phyloP scores from a whole-genome alignment of 345 rosid species.

The Gossypium arboreum region DNA sequence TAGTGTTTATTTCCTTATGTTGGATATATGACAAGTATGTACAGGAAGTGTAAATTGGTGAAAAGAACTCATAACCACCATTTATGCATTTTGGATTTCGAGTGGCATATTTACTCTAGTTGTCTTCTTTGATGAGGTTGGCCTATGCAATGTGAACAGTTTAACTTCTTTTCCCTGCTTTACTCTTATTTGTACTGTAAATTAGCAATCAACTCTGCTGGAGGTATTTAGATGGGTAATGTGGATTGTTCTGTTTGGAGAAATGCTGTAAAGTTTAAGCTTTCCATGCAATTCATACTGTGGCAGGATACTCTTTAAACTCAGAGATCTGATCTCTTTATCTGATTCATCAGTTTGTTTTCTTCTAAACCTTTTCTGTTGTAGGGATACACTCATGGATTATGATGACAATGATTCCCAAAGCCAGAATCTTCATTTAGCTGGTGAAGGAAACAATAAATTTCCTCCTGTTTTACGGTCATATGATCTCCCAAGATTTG shows the following conservation, averaged over 20 bases:
- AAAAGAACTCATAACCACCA: background rate
- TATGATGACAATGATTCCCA: slow-evolving; percentile 97
- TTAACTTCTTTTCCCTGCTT: background rate
- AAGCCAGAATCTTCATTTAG: slow-evolving; percentile 86
- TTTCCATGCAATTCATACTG: background rate
- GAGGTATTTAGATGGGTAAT: background rate
- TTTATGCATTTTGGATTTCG: background rate
- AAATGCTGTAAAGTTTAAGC: background rate
- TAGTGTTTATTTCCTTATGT: background rate
- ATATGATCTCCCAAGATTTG: slow-evolving; percentile 83
- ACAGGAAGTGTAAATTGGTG: background rate
- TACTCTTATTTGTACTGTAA: background rate
- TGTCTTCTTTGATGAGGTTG: background rate
- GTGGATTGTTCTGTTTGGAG: background rate
- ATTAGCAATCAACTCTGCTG: background rate
- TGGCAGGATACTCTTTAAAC: slow-evolving; percentile 11
- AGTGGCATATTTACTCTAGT: background rate
- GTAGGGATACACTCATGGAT: slow-evolving; percentile 93
- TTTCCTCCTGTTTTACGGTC: slow-evolving; percentile 65
- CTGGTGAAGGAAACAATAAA: slow-evolving; percentile 78
- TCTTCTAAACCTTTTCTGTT: slow-evolving; percentile 3
- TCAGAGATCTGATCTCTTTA: background rate
- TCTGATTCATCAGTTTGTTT: background rate
- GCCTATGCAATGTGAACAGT: background rate
- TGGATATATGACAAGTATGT: background rate